These are phyloP conservation scores for Amanita rimosa DNA, from an alignment of 768 basidiomycete genomes.

Conservation along the genomic window DNA sequence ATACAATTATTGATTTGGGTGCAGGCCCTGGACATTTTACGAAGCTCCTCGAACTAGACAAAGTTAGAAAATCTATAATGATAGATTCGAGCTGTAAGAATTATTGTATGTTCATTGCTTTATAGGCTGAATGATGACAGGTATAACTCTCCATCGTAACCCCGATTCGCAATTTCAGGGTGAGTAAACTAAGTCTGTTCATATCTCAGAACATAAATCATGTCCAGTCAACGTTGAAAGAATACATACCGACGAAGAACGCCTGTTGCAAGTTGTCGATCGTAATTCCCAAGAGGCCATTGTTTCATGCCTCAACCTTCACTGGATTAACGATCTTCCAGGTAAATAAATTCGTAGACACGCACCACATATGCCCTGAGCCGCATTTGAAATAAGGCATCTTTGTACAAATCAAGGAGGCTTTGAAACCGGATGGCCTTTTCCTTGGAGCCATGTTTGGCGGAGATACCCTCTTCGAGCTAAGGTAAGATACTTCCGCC, in stretches of 20 bases:
- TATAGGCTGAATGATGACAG: constrained; percentile 25
- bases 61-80: constrained; percentile 67
- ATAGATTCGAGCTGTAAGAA: constrained; percentile 74
- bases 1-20: constrained; percentile 74
- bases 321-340: constrained; percentile 97
- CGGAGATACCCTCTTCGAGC: constrained; percentile 92
- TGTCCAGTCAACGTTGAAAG: constrained; percentile 64
- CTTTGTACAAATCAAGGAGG: constrained; percentile 78
- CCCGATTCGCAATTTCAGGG: constrained; percentile 73
- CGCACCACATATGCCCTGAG: not conserved
- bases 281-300: constrained; percentile 83
- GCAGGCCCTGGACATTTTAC: constrained; percentile 90
- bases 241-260: constrained; percentile 77
- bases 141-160: constrained; percentile 63
- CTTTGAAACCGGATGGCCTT: constrained; percentile 81
- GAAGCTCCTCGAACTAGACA: constrained; percentile 60
- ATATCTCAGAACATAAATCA: constrained; percentile 5
- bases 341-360: constrained; percentile 32
- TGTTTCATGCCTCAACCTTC: constrained; percentile 82
- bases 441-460: constrained; percentile 94
- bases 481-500: constrained; percentile 38
- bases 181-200: constrained; percentile 16
- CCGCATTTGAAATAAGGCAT: constrained; percentile 40
- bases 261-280: constrained; percentile 50
- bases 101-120: not conserved